Evolutionary conservation across 1,284 basidiomycete genomes (phyloP), one percentile per base, ranked within the genome.

Genomic region (Puccinia hordei): DNA sequence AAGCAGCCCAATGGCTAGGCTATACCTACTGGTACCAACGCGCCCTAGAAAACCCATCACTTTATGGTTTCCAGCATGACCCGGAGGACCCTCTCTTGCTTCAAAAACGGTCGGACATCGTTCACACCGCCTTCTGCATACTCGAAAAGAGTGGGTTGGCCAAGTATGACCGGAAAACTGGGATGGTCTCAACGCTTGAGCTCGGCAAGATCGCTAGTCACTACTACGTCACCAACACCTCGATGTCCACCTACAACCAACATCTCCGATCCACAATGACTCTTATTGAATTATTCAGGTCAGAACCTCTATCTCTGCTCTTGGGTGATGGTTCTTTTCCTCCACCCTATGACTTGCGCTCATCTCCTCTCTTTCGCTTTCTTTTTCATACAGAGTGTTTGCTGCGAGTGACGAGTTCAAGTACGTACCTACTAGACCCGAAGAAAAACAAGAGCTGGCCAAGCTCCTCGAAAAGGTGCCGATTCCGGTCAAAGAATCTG

Each of bases 331-430:
- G 35, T 30, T 27, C 17, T 27, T n/a, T n/a, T n/a, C n/a, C 38
- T 30, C 27, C 27, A 27, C 9, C 24, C 24, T n/a, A 27, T 35
- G 17, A 35, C 22, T 51, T 22, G 49, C 17, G 19, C 35, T 68
- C 27, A 66, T 55, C 38, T 30, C n/a, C 33, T 30, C 17, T 51
- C 44, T 33, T 24, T 30, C 22, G 8, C 33, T 6, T 73, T 74
- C 38, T 24, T 65, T 33, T 10, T 59, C 49, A 17, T 57, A n/a
- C 38, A 81, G 95, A 65, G 93, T 99, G 10, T 99, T 99, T 85
- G 95, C 95, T 0, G 88, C 98, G 15, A 95, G 93, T 1, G 95
- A 98, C 84, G 96, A 99, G 87, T 99, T 99, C 89, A 98, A 94
- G 87, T 87, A 96, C 72, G 89, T 97, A 53, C 97, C 95, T 0